Conservation (phyloP, 2,329 filamentous ascomycete species). For the Colletotrichum sp. region DNA sequence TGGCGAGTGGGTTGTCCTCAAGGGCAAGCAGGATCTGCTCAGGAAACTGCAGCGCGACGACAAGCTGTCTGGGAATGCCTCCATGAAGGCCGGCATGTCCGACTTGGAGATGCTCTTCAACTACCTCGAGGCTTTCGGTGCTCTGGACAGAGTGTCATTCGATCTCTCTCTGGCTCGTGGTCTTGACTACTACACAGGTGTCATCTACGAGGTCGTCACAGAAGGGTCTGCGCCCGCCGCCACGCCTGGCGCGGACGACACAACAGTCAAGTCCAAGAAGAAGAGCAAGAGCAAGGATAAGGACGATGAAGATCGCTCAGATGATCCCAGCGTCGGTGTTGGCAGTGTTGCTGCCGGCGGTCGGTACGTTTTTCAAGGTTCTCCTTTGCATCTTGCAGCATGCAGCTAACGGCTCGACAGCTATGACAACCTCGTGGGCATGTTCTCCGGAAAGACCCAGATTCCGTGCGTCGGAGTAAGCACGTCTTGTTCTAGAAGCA, state of each 20-base stretch:
- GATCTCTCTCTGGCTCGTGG: constrained; percentile 90
- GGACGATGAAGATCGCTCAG: constrained; percentile 70
- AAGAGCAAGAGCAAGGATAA: constrained; percentile 57
- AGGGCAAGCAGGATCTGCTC: constrained; percentile 77
- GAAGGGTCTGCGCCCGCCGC: constrained; percentile 71
- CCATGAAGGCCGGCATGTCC: constrained; percentile 78
- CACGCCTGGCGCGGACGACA: constrained; percentile 38
- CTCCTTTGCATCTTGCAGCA: background rate
- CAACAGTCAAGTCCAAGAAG: constrained; percentile 44
- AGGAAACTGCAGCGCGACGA: constrained; percentile 72
- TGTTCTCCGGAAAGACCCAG: constrained; percentile 86
- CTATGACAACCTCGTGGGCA: constrained; percentile 92
- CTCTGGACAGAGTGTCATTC: constrained; percentile 79
- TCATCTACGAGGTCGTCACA: constrained; percentile 90
- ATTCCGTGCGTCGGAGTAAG: constrained; percentile 79
- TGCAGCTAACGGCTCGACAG: constrained; percentile 60
- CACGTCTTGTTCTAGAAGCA: background rate
- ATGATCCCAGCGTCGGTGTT: constrained; percentile 82
- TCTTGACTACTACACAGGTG: constrained; percentile 81
- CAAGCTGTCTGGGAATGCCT: constrained; percentile 71
- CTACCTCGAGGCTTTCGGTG: constrained; percentile 80
- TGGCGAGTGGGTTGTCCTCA: constrained; percentile 80
- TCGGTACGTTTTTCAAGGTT: constrained; percentile 56
- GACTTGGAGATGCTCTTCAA: constrained; percentile 83
- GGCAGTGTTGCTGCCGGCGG: constrained; percentile 80